phyloP scores from a whole-genome alignment of 495 filamentous ascomycete species.

The Xylona heveae region DNA sequence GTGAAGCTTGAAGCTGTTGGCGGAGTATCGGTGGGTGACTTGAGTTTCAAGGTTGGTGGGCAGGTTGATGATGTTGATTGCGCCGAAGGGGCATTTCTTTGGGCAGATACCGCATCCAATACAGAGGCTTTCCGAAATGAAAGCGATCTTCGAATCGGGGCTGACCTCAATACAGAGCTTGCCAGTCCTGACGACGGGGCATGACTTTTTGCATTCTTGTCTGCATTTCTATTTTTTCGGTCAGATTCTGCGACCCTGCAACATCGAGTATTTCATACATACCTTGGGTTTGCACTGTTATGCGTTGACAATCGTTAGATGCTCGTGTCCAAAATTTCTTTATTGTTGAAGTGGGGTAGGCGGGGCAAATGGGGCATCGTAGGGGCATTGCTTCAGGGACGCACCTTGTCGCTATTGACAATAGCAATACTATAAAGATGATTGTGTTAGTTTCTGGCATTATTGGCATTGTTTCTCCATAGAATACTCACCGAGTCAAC shows the following conservation, averaged over 20 bases:
- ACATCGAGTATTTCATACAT: slow-evolving; percentile 7
- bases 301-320: slow-evolving; percentile 5
- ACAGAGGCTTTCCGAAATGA: slow-evolving; percentile 87
- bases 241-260: slow-evolving; percentile 7
- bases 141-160: slow-evolving; percentile 80
- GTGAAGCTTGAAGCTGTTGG: slow-evolving; percentile 99
- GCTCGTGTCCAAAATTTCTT: slow-evolving; percentile 16
- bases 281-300: slow-evolving; percentile 93
- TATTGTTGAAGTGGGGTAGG: slow-evolving; percentile 2
- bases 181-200: slow-evolving; percentile 91
- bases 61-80: slow-evolving; percentile 98
- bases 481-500: slow-evolving; percentile 44
- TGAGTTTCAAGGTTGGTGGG: slow-evolving; percentile 95
- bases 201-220: slow-evolving; percentile 98
- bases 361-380: slow-evolving; percentile 6
- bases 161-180: slow-evolving; percentile 94
- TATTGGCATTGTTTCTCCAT: not conserved
- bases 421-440: slow-evolving; percentile 75
- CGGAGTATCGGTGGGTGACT: slow-evolving; percentile 94
- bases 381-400: slow-evolving; percentile 8
- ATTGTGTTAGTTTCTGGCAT: too few relatives aligned
- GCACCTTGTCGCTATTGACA: slow-evolving; percentile 88
- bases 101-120: slow-evolving; percentile 99
- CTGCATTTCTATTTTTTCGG: slow-evolving; percentile 77
- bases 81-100: slow-evolving; percentile 97